Conservation (phyloP, 257 asterid genomes). For the Solanum arcanum region DNA sequence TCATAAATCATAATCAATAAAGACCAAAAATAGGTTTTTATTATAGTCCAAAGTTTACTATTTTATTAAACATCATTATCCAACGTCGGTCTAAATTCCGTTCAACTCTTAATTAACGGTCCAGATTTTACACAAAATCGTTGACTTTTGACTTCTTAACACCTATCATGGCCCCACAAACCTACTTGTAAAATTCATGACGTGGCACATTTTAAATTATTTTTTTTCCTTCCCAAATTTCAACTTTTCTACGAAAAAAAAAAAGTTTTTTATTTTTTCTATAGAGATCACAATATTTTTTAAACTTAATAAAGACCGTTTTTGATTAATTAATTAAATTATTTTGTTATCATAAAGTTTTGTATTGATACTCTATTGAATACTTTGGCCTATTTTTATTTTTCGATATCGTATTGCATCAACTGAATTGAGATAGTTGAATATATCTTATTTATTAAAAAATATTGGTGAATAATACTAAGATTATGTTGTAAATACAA, state of each 20-base stretch:
- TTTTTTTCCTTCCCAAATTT: background rate
- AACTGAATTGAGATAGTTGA: background rate
- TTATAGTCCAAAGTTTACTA: background rate
- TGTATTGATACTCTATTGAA: background rate
- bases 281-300: background rate
- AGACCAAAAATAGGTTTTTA: background rate
- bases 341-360: background rate
- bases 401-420: background rate
- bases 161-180: background rate
- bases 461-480: background rate
- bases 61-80: background rate
- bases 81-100: slow-evolving; percentile 10
- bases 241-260: background rate
- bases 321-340: no score
- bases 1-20: background rate
- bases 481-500: slow-evolving; percentile 8
- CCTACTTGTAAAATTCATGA: slow-evolving; percentile 3
- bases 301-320: background rate
- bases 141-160: slow-evolving; percentile 10
- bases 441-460: background rate
- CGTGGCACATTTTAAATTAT: background rate
- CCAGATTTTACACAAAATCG: background rate
- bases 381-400: background rate
- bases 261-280: background rate
- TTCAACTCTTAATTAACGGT: background rate